Base-by-base conservation (phyloP, 306 rosid genomes). In the Hippophae rhamnoides region DNA sequence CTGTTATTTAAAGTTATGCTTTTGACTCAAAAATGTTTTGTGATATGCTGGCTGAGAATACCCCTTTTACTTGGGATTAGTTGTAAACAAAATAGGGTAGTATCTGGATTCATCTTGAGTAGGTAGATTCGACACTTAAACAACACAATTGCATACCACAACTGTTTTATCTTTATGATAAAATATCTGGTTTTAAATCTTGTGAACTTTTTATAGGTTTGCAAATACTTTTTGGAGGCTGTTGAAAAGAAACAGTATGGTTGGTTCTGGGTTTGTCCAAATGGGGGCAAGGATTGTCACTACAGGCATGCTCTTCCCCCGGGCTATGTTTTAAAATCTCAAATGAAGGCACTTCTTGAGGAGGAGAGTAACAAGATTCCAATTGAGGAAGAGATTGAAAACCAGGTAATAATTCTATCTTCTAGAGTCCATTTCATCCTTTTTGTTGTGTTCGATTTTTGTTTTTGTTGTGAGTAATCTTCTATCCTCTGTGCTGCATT, bases 251-350 rank as follows among this genome's bases (percentile, higher is more conserved):
- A 93, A 69, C 99, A 86, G 63, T 88, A 93, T 64, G 99, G 99
- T 60, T 88, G 99, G 99, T 84, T 92, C 63, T 86, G 99, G 99
- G 70, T 3, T 52, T 88, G 97, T 70, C 97, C 95, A 25, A 93
- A 88, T 69, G 97, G 97, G 68, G 89, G 81, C 62, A 84, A 86
- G 76, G 90, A 80, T 47, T 93, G 99, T 79, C 95, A 85, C 63
- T 92, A 92, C 69, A 85, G 96, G 69, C 99, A 92, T 78, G 99
- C 99, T 61, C 97, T 93, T 63, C 97, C 97, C 25, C 84, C 97
- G 5, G 99, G 99, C 56, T 93, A 88, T 76, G 7, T 88, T 66
- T 82, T 93, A 49, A 93, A 93, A 73, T 93, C 99, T 69, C 99
- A 88, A 79, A 93, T 93, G 99, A 88, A 88, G 82, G 94, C 94